Percentiles rank a stretch among this genome's conserved stretches.
Evolutionary conservation across 768 basidiomycete species (phyloP).

Genomic region (Hydnum rufescens): DNA sequence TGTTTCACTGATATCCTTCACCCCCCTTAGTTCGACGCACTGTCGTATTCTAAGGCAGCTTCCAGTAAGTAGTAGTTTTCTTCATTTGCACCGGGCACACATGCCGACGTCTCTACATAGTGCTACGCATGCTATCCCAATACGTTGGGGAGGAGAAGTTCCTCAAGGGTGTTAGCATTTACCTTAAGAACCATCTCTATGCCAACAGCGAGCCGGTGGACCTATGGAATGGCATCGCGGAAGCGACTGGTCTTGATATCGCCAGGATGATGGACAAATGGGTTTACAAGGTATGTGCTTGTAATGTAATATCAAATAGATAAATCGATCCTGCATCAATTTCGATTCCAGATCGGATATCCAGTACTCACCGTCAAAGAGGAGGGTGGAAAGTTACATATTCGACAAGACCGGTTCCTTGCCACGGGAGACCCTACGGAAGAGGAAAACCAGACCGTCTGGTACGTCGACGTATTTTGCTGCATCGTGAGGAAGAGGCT

Average conservation of each 20-base stretch:
- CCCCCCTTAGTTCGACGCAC: slow-evolving; percentile 45
- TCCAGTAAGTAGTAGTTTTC: slow-evolving; percentile 15
- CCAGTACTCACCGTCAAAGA: slow-evolving; percentile 81
- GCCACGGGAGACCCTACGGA: slow-evolving; percentile 60
- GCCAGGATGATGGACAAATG: slow-evolving; percentile 76
- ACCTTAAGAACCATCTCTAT: slow-evolving; percentile 77
- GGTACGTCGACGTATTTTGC: slow-evolving; percentile 25
- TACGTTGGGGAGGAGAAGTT: slow-evolving; percentile 84
- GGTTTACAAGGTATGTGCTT: slow-evolving; percentile 24
- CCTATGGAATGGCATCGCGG: slow-evolving; percentile 69
- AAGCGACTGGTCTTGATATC: slow-evolving; percentile 46
- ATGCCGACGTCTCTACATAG: slow-evolving; percentile 17
- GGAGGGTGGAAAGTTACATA: slow-evolving; percentile 39
- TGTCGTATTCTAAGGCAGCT: slow-evolving; percentile 72
- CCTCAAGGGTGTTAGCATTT: slow-evolving; percentile 71
- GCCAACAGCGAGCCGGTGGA: slow-evolving; percentile 69
- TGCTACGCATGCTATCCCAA: slow-evolving; percentile 82
- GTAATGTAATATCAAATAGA: background rate
- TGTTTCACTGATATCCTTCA: background rate
- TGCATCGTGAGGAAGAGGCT: background rate
- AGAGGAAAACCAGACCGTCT: slow-evolving; percentile 74
- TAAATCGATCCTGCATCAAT: background rate
- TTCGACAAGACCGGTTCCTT: slow-evolving; percentile 85
- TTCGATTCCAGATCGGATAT: slow-evolving; percentile 46
- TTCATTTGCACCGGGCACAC: slow-evolving; percentile 16